Base-by-base conservation (phyloP, 139 green algal genomes). In the Astrephomene gubernaculifera region DNA sequence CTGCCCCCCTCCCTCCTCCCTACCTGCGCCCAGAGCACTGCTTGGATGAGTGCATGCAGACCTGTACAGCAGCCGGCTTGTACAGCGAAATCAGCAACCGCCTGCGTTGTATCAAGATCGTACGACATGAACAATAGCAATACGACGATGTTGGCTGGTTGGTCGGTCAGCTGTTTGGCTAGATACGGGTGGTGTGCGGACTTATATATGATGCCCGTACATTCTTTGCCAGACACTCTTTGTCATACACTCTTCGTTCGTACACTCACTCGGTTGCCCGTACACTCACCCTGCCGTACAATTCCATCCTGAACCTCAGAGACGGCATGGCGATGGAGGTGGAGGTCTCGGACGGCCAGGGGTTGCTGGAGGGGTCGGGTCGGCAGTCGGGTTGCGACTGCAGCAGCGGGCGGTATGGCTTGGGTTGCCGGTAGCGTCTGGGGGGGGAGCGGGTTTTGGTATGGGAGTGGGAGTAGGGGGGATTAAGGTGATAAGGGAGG, bases 261-360 rank as follows among this genome's bases (percentile, higher is more conserved):
- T n/a, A 61, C 43, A 29, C 49, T 52, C 0, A 2, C 49, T 33
- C 33, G 22, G 6, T 29, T 43, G n/a, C 24, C 27, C 4, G n/a
- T n/a, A n/a, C n/a, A n/a, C n/a, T n/a, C n/a, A n/a, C n/a, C n/a
- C n/a, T n/a, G n/a, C n/a, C n/a, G n/a, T n/a, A n/a, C n/a, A n/a
- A n/a, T n/a, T n/a, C n/a, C n/a, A n/a, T n/a, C n/a, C n/a, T n/a
- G n/a, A n/a, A n/a, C n/a, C n/a, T n/a, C n/a, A n/a, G n/a, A 33
- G 54, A 70, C 52, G 27, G 35, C 25, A 8, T n/a, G n/a, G 38
- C 39, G 36, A 35, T 70, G 35, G 73, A 69, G 27, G 69, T 53
- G 53, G 22, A 38, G 73, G 60, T 57, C 38, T 83, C 75, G 19
- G 75, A 83, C 8, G 75, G 75, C 75, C 75, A 83, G 39, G 75